A percentile compares a stretch with the other conserved stretches of the same genome.
Conservation (phyloP, 2,329 filamentous ascomycete genomes). For the Pseudocercospora ulei region DNA sequence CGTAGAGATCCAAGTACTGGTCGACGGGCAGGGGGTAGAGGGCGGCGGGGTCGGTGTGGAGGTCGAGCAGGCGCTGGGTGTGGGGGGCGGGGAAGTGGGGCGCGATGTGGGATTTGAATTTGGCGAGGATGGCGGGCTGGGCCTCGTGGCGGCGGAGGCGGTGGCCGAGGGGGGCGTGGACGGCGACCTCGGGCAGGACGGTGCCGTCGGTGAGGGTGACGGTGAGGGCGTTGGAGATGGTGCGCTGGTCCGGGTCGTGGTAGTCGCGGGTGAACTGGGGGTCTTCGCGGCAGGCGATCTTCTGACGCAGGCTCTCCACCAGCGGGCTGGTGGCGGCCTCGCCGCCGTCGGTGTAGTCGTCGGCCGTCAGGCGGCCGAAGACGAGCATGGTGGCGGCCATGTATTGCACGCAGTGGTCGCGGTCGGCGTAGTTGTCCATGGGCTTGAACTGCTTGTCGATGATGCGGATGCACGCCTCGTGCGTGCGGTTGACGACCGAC, state of each 20-base stretch:
- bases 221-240: conserved; percentile 93
- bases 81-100: conserved; percentile 69
- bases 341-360: conserved; percentile 83
- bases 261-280: conserved; percentile 82
- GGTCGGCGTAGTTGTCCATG: conserved; percentile 99
- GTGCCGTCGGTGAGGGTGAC: conserved; percentile 93
- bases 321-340: conserved; percentile 85
- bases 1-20: conserved; percentile 83
- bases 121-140: conserved; percentile 90
- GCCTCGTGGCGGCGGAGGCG: conserved; percentile 78
- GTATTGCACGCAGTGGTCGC: conserved; percentile 99
- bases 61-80: conserved; percentile 71
- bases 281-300: conserved; percentile 94
- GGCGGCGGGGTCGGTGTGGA: conserved; percentile 64
- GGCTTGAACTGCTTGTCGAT: conserved; percentile 99
- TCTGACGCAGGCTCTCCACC: conserved; percentile 81
- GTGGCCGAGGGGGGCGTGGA: conserved; percentile 92
- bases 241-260: conserved; percentile 85
- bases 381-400: conserved; percentile 96
- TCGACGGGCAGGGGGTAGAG: conserved; percentile 77
- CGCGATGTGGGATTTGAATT: conserved; percentile 85
- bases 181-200: conserved; percentile 75
- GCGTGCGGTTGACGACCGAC: conserved; percentile 83
- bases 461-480: conserved; percentile 96
- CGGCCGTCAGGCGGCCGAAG: conserved; percentile 85